These are phyloP conservation scores for Candida ovalis DNA, from an alignment of 805 yeast species.

Conservation along the genomic window DNA sequence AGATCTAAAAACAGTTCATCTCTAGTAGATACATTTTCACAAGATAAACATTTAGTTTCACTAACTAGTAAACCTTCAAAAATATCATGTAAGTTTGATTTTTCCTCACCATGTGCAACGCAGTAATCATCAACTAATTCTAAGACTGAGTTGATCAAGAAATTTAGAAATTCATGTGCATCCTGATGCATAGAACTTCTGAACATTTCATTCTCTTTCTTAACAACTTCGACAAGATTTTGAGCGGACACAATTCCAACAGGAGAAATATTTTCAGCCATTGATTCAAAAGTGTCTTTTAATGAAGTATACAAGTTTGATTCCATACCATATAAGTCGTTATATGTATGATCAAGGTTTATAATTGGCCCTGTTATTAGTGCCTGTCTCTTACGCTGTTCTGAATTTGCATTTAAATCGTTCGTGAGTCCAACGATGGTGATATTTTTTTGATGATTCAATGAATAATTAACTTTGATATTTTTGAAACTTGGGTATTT, in stretches of 20 bases:
- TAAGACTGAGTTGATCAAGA: slow-evolving; percentile 62
- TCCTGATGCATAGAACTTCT: slow-evolving; percentile 95
- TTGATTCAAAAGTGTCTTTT: slow-evolving; percentile 81
- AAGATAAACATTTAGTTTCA: slow-evolving; percentile 84
- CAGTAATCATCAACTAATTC: slow-evolving; percentile 46
- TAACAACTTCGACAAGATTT: slow-evolving; percentile 68
- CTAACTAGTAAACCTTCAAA: slow-evolving; percentile 85
- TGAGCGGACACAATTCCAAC: slow-evolving; percentile 86
- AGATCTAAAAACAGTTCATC: slow-evolving; percentile 87
- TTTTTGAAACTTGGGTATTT: slow-evolving; percentile 33
- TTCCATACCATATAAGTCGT: slow-evolving; percentile 45
- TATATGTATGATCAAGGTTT: slow-evolving; percentile 68
- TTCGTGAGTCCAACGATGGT: slow-evolving; percentile 44
- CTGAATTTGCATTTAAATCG: slow-evolving; percentile 47
- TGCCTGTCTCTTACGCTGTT: slow-evolving; percentile 75
- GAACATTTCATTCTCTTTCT: slow-evolving; percentile 79
- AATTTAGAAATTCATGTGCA: slow-evolving; percentile 94
- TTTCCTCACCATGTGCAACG: neutral
- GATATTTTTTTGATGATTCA: slow-evolving; percentile 40
- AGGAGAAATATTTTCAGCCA: slow-evolving; percentile 63
- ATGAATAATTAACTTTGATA: slow-evolving; percentile 33
- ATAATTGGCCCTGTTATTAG: slow-evolving; percentile 77
- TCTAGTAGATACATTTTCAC: slow-evolving; percentile 77
- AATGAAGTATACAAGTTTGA: slow-evolving; percentile 59
- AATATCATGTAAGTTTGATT: slow-evolving; percentile 47